Evolutionary conservation across 1,284 basidiomycete species (phyloP), one percentile per base, ranked within the genome.

Genomic region (Ustilago curta): DNA sequence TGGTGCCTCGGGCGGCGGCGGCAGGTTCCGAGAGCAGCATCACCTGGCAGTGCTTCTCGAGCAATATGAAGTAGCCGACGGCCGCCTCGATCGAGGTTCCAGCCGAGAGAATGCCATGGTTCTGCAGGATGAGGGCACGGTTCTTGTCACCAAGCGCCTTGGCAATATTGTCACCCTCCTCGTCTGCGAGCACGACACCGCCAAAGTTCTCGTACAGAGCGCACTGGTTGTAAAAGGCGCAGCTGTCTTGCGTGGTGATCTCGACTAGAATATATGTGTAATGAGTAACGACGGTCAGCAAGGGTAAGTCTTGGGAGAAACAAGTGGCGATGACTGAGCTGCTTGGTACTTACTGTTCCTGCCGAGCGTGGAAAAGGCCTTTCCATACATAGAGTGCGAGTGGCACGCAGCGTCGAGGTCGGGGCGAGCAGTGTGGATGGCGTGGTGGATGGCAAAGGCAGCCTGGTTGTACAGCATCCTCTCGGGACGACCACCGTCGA

Each of bases 401-500:
- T 91, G 90, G 6, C 90, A 90, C 5, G 89, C 90, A 42, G 90
- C 90, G 37, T 89, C 77, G 19, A 90, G 87, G 76, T 91, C 90
- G 0, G 89, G 89, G 23, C 90, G 88, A n/a, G 88, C 88, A 16
- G 86, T 85, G 79, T 90, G 90, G 53, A 90, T 87, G 4, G 89
- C 88, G 27, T 88, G 88, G 77, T 89, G 88, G 60, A 88, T 88
- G 62, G 87, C 88, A 75, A 87, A 89, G 1, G 88, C 88, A 48
- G 81, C 89, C 88, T 59, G 73, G 59, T 80, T 80, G 70, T 77
- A 78, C 45, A 78, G 31, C 66, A 67, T 70, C 25, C 63, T 54
- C 40, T 77, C 78, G 27, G 76, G 78, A 8, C 76, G 75, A 52
- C 78, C 78, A 31, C 78, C 78, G 19, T 56, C 61, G 37, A 70